Percentiles rank a stretch among this genome's conserved stretches.
Evolutionary conservation across 2,329 filamentous ascomycete species (phyloP).

Genomic region (Aspergillus piperis): DNA sequence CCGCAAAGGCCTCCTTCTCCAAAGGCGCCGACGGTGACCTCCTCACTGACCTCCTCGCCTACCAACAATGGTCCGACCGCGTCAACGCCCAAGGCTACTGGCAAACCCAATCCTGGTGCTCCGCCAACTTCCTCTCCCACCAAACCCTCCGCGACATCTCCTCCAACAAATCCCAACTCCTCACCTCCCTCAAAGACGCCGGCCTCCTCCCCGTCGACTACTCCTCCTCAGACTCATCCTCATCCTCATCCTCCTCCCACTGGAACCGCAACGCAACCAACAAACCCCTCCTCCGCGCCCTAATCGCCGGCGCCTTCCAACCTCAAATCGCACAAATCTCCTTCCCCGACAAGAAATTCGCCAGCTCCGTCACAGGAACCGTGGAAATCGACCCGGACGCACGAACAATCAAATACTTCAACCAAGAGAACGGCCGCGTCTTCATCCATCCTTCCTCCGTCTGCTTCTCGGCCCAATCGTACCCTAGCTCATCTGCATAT

Average conservation of each 20-base stretch:
- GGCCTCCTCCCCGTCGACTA: constrained; percentile 69
- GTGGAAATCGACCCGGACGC: constrained; percentile 94
- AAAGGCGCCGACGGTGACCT: constrained; percentile 76
- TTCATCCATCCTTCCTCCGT: constrained; percentile 91
- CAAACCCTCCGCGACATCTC: constrained; percentile 86
- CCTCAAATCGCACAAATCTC: constrained; percentile 91
- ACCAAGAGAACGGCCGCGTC: constrained; percentile 78
- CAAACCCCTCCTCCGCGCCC: constrained; percentile 62
- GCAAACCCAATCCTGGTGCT: constrained; percentile 69
- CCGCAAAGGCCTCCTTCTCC: constrained; percentile 73
- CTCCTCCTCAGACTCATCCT: constrained; percentile 36
- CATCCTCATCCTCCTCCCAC: constrained; percentile 34
- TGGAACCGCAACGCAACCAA: constrained; percentile 41
- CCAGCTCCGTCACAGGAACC: constrained; percentile 79
- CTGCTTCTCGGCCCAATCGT: constrained; percentile 78
- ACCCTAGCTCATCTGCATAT: constrained; percentile 73
- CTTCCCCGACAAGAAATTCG: constrained; percentile 95
- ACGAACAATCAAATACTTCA: constrained; percentile 88
- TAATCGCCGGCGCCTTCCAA: constrained; percentile 72
- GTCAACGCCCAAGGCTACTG: constrained; percentile 50
- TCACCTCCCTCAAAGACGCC: constrained; percentile 80
- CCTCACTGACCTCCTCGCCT: constrained; percentile 81
- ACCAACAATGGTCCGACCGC: constrained; percentile 76
- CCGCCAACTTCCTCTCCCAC: constrained; percentile 78
- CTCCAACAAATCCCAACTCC: constrained; percentile 82